Base-by-base conservation (phyloP, 768 basidiomycete species). In the Podaxis sp. region DNA sequence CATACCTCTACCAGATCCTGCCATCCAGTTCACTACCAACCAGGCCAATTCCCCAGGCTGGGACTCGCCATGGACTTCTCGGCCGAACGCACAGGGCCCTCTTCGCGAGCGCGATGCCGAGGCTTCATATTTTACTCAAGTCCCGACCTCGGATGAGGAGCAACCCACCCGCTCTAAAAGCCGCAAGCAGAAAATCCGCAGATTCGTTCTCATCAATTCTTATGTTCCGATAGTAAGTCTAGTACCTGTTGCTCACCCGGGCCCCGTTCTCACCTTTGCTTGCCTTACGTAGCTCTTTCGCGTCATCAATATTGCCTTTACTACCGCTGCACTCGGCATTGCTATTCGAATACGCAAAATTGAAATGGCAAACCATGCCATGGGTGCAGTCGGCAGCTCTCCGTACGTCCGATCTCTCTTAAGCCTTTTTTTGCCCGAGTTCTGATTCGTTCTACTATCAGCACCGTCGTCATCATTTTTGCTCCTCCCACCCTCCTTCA, bases 391-490 rank as follows among this genome's bases (percentile, higher is more conserved):
- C 28, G 95, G 95, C 50, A 88, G 89, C 67, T 95, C 93, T 15
- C 88, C 90, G 89, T 91, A 73, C 63, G 87, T 81, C 33, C 53
- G 30, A 36, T 33, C 40, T 15, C 38, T 51, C 37, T 36, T 2
- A 50, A 46, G 7, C 49, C 58, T 59, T 30, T n/a, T 20, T 41
- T 22, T 24, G 26, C 48, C 20, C n/a, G 44, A 4, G 12, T 41
- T 10, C 41, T 66, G 30, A 65, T 48, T 12, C 46, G 55, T 40
- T 30, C 54, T 41, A 51, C 36, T 36, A 44, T 56, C 63, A 92
- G 92, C 26, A 89, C 87, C 11, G 82, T 95, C 24, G 87, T 93
- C 64, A 90, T 96, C 69, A 89, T 95, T 62, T 93, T 95, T 73
- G 88, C 91, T 6, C 88, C 93, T 1, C 71, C 92, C 63, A 93